phyloP scores from a whole-genome alignment of 805 yeast genomes.

The Candida nemodendra region DNA sequence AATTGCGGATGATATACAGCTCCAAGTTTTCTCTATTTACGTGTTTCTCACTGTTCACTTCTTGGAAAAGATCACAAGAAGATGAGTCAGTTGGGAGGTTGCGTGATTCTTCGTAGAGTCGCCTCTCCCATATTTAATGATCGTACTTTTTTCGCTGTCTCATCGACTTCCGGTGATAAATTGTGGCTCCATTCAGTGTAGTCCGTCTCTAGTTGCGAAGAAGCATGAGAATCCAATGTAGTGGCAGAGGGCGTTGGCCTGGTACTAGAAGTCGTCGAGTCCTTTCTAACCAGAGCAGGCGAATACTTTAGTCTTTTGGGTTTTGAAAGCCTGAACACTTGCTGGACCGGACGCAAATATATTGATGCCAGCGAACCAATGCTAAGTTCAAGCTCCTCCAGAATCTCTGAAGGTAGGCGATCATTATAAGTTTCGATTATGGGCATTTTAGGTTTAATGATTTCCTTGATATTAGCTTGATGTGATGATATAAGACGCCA shows the following conservation, averaged over 20 bases:
- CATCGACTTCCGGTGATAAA: background rate
- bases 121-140: background rate
- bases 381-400: slow-evolving; percentile 80
- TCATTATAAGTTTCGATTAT: slow-evolving; percentile 65
- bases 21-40: too few relatives aligned
- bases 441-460: slow-evolving; percentile 65
- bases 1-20: too few relatives aligned
- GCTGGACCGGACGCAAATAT: slow-evolving; percentile 79
- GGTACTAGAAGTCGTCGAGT: slow-evolving; percentile 6
- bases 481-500: slow-evolving; percentile 71
- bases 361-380: slow-evolving; percentile 83
- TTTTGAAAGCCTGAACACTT: slow-evolving; percentile 68
- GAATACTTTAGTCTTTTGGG: slow-evolving; percentile 48
- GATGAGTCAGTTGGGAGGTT: too few relatives aligned
- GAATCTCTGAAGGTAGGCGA: slow-evolving; percentile 60
- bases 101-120: background rate
- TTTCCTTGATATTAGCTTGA: slow-evolving; percentile 39
- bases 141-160: background rate
- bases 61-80: too few relatives aligned
- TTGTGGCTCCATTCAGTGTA: slow-evolving; percentile 7
- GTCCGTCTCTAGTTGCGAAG: slow-evolving; percentile 5
- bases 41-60: too few relatives aligned
- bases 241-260: slow-evolving; percentile 6
- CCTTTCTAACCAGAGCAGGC: slow-evolving; percentile 38
- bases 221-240: background rate